These are phyloP conservation scores for Teunomyces cretensis DNA, from an alignment of 805 yeast species.

Conservation along the genomic window DNA sequence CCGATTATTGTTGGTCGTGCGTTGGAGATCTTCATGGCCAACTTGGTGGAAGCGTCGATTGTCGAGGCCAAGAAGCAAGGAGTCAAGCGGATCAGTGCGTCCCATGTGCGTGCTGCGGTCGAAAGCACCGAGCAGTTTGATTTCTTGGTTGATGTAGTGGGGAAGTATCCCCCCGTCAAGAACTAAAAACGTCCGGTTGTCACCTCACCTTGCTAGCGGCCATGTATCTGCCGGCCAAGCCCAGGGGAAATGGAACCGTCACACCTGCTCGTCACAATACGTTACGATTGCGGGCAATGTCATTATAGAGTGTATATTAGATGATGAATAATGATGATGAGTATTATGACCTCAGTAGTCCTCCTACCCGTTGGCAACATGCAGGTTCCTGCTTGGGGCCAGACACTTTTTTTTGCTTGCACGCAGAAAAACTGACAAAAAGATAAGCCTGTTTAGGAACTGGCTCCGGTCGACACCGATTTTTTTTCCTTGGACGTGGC, in stretches of 20 bases:
- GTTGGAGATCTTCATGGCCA: conserved; percentile 84
- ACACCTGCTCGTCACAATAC: neutral
- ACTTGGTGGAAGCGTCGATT: conserved; percentile 81
- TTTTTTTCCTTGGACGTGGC: too few species aligned
- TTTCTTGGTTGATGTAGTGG: conserved; percentile 76
- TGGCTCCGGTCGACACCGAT: neutral
- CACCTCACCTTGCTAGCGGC: too few species aligned
- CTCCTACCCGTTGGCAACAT: too few species aligned
- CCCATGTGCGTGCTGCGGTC: conserved; percentile 81
- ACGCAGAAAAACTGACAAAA: too few species aligned
- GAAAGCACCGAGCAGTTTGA: conserved; percentile 88
- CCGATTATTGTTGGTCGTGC: conserved; percentile 98
- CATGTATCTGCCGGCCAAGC: neutral
- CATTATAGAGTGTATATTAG: conserved; percentile 5
- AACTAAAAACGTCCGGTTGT: conserved; percentile 7
- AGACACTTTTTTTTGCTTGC: too few species aligned
- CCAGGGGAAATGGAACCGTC: too few species aligned
- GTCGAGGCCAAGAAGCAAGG: conserved; percentile 74
- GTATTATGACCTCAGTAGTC: neutral
- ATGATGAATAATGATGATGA: conserved; percentile 1
- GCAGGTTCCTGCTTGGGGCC: too few species aligned
- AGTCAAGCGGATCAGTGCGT: conserved; percentile 76
- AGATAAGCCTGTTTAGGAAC: neutral
- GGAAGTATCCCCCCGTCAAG: conserved; percentile 53
- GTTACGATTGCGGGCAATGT: neutral